These are phyloP conservation scores for Gnetum montanum DNA, from an alignment of 75 land plant species.

Conservation along the genomic window DNA sequence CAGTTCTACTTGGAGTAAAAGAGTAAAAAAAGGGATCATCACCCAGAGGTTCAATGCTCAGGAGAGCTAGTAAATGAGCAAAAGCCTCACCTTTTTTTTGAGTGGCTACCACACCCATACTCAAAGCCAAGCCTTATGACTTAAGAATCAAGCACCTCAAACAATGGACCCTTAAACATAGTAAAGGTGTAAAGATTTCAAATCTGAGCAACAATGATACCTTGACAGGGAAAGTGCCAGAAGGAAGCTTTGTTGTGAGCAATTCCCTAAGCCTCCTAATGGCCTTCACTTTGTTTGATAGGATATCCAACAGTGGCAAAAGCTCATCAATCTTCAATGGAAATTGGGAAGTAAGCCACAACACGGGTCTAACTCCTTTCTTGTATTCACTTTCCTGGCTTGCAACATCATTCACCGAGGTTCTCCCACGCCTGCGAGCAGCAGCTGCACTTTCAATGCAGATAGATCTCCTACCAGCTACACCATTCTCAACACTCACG, in stretches of 20 bases:
- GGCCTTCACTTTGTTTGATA: slow-evolving; percentile 94
- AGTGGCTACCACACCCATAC: background rate
- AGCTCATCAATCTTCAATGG: slow-evolving; percentile 81
- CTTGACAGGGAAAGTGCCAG: slow-evolving; percentile 94
- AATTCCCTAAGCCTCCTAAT: slow-evolving; percentile 77
- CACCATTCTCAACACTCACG: slow-evolving; percentile 26
- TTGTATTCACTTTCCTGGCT: slow-evolving; percentile 77
- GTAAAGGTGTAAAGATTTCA: too few species aligned
- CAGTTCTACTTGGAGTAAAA: too few species aligned
- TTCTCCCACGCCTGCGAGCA: slow-evolving; percentile 23
- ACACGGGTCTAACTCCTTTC: slow-evolving; percentile 86
- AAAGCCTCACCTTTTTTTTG: too few species aligned
- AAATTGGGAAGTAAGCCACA: slow-evolving; percentile 85
- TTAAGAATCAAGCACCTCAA: too few species aligned
- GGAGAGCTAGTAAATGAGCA: too few species aligned
- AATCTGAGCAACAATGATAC: too few species aligned
- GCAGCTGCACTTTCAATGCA: too few species aligned
- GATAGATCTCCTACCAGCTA: slow-evolving; percentile 11
- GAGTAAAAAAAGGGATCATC: too few species aligned
- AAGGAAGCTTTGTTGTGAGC: slow-evolving; percentile 85
- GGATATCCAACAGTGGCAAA: slow-evolving; percentile 79
- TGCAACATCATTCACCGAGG: slow-evolving; percentile 11
- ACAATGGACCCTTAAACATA: too few species aligned
- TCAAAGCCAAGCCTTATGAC: too few species aligned
- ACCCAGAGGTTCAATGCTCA: too few species aligned